Conservation (phyloP, 78 protist genomes). For the Capsaspora owczarzaki region DNA sequence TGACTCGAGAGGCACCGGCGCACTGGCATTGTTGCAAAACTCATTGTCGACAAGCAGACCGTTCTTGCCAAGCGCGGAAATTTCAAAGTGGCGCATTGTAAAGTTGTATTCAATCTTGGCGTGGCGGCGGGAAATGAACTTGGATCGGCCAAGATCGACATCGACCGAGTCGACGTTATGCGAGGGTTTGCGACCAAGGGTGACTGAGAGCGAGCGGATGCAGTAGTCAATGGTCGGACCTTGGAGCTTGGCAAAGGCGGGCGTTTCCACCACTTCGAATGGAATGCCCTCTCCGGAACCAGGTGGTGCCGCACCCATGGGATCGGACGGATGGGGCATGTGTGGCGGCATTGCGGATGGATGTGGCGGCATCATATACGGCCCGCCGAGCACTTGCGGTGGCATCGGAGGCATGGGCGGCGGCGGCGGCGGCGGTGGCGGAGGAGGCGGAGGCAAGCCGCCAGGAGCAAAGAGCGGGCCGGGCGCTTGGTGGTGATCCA, state of each 20-base stretch:
- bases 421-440: too few relatives aligned
- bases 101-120: constrained; percentile 17
- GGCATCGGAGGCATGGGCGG: too few relatives aligned
- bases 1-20: not conserved
- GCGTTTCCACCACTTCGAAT: too few relatives aligned
- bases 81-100: not conserved
- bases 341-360: too few relatives aligned
- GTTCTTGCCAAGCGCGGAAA: constrained; percentile 13
- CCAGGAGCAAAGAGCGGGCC: too few relatives aligned
- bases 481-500: too few relatives aligned
- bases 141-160: constrained; percentile 13
- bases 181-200: constrained; percentile 21
- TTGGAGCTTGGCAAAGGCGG: constrained; percentile 9
- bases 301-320: too few relatives aligned
- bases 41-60: constrained; percentile 15
- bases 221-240: constrained; percentile 14
- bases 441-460: too few relatives aligned
- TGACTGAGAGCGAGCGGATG: constrained; percentile 16
- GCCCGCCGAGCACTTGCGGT: too few relatives aligned
- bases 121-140: constrained; percentile 18
- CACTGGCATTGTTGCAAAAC: not conserved
- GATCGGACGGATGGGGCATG: too few relatives aligned
- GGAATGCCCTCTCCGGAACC: too few relatives aligned
- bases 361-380: too few relatives aligned
- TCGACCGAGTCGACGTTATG: not conserved